Evolutionary conservation across 2,329 filamentous ascomycete species (phyloP).

Genomic region (Sclerotinia minor): DNA sequence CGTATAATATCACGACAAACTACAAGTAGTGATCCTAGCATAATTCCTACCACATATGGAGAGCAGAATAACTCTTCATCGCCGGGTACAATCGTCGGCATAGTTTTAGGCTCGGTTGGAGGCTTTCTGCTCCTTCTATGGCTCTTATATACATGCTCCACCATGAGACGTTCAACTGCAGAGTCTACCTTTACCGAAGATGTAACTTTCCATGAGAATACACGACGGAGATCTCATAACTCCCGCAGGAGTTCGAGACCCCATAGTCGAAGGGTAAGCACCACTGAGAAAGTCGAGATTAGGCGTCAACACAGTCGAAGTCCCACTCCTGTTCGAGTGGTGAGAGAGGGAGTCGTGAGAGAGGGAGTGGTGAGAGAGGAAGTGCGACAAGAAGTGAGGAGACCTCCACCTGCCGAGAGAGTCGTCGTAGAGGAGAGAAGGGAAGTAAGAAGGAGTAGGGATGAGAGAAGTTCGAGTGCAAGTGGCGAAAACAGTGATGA

Average conservation of each 20-base stretch:
- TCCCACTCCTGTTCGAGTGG: constrained; percentile 32
- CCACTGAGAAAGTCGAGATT: constrained; percentile 38
- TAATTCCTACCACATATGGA: constrained; percentile 63
- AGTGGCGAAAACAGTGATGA: constrained; percentile 38
- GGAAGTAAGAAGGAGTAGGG: constrained; percentile 33
- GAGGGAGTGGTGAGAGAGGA: constrained; percentile 35
- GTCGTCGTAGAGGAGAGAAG: constrained; percentile 39
- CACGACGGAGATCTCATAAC: constrained; percentile 29
- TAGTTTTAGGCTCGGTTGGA: constrained; percentile 55
- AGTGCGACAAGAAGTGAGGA: constrained; percentile 13
- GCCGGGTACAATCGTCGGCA: constrained; percentile 60
- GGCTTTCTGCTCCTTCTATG: constrained; percentile 55
- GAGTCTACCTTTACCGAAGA: constrained; percentile 29
- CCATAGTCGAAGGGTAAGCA: constrained; percentile 30
- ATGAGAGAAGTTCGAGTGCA: constrained; percentile 25
- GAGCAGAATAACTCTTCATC: constrained; percentile 52
- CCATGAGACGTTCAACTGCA: constrained; percentile 24
- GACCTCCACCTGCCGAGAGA: constrained; percentile 34
- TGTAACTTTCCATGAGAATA: constrained; percentile 30
- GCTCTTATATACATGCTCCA: constrained; percentile 47
- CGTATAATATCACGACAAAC: constrained; percentile 9
- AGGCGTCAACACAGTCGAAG: constrained; percentile 27
- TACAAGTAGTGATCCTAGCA: constrained; percentile 28
- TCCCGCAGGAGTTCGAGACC: constrained; percentile 21
- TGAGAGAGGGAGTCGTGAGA: constrained; percentile 32